Percentiles rank a stretch among this genome's conserved stretches.
Conservation (phyloP, 805 yeast species). For the Lipomyces lipofer region DNA sequence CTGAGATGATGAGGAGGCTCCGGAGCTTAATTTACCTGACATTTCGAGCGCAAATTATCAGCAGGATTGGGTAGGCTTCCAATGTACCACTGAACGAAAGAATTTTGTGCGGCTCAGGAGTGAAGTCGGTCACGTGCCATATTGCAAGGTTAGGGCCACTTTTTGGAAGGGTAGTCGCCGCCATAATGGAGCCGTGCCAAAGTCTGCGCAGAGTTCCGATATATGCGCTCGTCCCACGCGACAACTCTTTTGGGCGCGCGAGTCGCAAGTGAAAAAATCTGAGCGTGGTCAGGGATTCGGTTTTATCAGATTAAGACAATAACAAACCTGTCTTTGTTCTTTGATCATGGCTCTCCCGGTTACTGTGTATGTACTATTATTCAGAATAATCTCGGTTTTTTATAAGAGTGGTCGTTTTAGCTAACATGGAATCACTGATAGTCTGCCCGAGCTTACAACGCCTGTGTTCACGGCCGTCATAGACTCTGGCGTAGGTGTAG, state of each 20-base stretch:
- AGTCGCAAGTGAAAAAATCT: no score
- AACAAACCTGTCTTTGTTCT: no score
- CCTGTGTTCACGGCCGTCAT: conserved; percentile 26
- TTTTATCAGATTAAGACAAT: no score
- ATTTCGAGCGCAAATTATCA: neutral
- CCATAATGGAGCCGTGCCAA: neutral
- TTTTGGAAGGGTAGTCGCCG: no score
- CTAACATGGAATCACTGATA: conserved; percentile 6
- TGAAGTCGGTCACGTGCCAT: neutral
- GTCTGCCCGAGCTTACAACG: conserved; percentile 30
- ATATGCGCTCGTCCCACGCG: neutral
- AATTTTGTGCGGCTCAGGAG: neutral
- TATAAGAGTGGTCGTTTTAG: neutral
- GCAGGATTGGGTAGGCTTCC: neutral
- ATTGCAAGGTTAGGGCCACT: no score
- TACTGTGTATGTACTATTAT: conserved; percentile 22
- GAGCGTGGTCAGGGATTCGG: no score
- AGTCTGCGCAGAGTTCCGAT: neutral
- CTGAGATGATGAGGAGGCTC: conserved; percentile 2
- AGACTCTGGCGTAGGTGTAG: conserved; percentile 32
- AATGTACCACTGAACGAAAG: neutral
- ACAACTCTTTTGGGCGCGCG: no score
- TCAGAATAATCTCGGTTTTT: neutral
- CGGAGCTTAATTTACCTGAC: neutral
- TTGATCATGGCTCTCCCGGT: conserved; percentile 26